Percentiles rank a stretch among this genome's conserved stretches.
These are phyloP conservation scores for Suhomyces emberorum DNA, from an alignment of 805 yeast species.

Conservation along the genomic window DNA sequence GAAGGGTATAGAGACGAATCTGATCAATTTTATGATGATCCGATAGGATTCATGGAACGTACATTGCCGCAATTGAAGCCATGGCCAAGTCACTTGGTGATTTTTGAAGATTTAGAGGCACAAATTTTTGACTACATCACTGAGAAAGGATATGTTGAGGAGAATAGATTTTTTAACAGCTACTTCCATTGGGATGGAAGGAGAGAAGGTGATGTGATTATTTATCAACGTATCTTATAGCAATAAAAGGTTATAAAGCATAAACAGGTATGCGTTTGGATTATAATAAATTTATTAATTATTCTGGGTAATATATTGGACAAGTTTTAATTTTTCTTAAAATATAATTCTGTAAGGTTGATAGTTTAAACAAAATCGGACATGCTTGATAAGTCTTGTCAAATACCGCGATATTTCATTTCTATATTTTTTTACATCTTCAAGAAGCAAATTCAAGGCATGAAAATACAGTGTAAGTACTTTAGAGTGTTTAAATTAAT, in stretches of 20 bases:
- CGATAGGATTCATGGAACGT: constrained; percentile 49
- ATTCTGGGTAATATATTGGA: too few species aligned
- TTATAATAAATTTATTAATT: too few species aligned
- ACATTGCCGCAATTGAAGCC: constrained; percentile 46
- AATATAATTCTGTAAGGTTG: too few species aligned
- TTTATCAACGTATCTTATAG: constrained; percentile 48
- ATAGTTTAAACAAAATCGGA: too few species aligned
- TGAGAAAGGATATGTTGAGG: constrained; percentile 38
- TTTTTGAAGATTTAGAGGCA: constrained; percentile 63
- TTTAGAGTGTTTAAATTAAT: too few species aligned
- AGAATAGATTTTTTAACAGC: constrained; percentile 68
- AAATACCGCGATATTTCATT: too few species aligned
- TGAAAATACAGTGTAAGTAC: too few species aligned
- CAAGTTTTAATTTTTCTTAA: too few species aligned
- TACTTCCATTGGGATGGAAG: constrained; percentile 84
- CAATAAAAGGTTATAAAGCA: too few species aligned
- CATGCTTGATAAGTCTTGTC: too few species aligned
- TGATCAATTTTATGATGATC: constrained; percentile 73
- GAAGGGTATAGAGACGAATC: constrained; percentile 75
- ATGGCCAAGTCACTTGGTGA: constrained; percentile 74
- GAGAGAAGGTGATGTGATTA: constrained; percentile 72
- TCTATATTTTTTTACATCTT: too few species aligned
- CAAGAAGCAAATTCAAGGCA: too few species aligned
- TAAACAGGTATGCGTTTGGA: background rate
- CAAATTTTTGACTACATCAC: constrained; percentile 39